Base-by-base conservation (phyloP, 2,329 filamentous ascomycete genomes). In the Stenocarpella maydis region DNA sequence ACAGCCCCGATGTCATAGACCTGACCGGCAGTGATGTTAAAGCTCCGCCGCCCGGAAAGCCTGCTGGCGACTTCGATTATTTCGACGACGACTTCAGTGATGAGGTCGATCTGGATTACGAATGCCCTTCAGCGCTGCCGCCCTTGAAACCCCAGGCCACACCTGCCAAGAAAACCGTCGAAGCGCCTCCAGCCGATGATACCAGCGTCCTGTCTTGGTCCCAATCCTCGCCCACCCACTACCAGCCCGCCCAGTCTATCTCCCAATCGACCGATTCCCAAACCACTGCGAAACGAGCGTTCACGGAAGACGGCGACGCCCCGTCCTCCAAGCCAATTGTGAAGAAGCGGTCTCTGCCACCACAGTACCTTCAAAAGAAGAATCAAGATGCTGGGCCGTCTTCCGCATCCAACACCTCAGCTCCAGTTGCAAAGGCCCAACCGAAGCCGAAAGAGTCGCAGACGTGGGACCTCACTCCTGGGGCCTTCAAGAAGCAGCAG, bases 81-180 rank as follows among this genome's bases (percentile, higher is more conserved):
- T 88, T 90, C 70, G 92, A 94, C 72, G 90, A 95, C 74, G 95
- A 97, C 76, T 96, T 97, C 73, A 93, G 94, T 75, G 92, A 95
- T 76, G 94, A 97, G 74, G 86, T 97, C 28, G 92, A 93, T 71
- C 80, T 92, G 24, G 87, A 94, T 72, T 86, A 90, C 64, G 86
- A 92, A 69, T 85, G 88, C 69, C 88, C 90, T 0, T 79, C 83
- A 1, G 82, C 86, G 2, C 83, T 88, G 4, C 84, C 83, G 9
- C 68, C 76, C 14, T 74, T 72, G 67, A 74, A 70, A 69, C 74
- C 69, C 49, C 75, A 26, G 74, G 74, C 31, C 78, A 78, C 64
- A 45, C 64, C n/a, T 75, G 54, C 55, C 17, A 28, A 53, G 72
- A 47, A 61, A 71, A 8, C 55, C 65, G 12, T 70, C n/a, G n/a